Base-by-base conservation (phyloP, 1,284 basidiomycete genomes). In the Moesziomyces antarcticus region DNA sequence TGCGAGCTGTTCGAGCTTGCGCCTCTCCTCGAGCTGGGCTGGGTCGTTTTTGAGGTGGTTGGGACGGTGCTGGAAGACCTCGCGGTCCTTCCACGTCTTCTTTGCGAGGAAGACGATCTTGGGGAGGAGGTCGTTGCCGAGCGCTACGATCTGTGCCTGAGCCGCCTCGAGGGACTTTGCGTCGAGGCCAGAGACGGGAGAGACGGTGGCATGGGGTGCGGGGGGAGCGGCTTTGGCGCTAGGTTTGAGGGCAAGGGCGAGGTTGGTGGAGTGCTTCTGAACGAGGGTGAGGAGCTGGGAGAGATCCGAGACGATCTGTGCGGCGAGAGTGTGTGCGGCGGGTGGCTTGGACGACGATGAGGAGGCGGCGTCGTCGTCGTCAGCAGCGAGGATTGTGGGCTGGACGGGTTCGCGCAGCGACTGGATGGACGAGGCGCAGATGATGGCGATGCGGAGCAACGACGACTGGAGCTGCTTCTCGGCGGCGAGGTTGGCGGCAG, bases 21-120 rank as follows among this genome's bases (percentile, higher is more conserved):
- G 50, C 52, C 67, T 62, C 41, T 74, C 63, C 27, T 66, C 49
- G 20, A 53, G 40, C 46, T 68, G 56, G 24, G 53, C 65, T 4
- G 71, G 56, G 35, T 61, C 61, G 42, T 58, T 53, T 13, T 53
- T 47, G 9, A 53, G 37, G 7, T 30, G 3, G 11, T 61, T 57
- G 20, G 64, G 50, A 27, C 46, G 60, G 33, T 68, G 53, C 47
- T 69, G 71, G 43, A 65, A 73, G 13, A 73, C 62, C 41, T 69
- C 52, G n/a, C 70, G 61, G 46, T 75, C 61, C 64, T 79, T 80
- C 56, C 63, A 69, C 1, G 78, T 75, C 8, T 77, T 71, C 49
- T 79, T 77, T 45, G 77, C 72, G 25, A 80, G 60, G 37, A 80
- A 80, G 35, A 70, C 73, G 27, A 80, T 69, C 50, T 79, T 79